phyloP scores from a whole-genome alignment of 495 filamentous ascomycete species.

The Trichoderma erinaceum region DNA sequence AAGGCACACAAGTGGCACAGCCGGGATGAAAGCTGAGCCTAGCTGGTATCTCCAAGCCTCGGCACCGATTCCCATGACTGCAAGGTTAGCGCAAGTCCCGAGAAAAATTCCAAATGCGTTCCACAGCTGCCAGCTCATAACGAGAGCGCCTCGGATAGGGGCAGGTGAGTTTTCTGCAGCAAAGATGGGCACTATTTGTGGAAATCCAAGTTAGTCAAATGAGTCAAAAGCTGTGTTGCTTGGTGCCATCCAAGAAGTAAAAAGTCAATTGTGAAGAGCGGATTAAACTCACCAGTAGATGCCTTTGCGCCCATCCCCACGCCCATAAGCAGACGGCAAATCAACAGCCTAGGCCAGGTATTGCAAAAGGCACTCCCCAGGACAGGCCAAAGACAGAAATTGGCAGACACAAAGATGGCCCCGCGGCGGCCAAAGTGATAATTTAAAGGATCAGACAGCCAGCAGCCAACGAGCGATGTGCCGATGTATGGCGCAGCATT shows the following conservation, averaged over 20 bases:
- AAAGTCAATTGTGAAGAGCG: not conserved
- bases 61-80: constrained; percentile 45
- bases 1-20: constrained; percentile 57
- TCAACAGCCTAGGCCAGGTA: constrained; percentile 56
- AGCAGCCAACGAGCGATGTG: constrained; percentile 50
- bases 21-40: constrained; percentile 72
- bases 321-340: constrained; percentile 59
- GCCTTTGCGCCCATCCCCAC: constrained; percentile 65
- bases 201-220: constrained; percentile 17
- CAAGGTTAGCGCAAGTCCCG: constrained; percentile 65
- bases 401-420: constrained; percentile 59
- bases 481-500: constrained; percentile 49
- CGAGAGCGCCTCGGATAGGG: constrained; percentile 66
- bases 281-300: constrained; percentile 18
- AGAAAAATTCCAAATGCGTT: constrained; percentile 77
- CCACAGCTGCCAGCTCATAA: constrained; percentile 85
- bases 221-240: constrained; percentile 13
- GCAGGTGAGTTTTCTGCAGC: constrained; percentile 73
- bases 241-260: constrained; percentile 13
- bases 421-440: constrained; percentile 58
- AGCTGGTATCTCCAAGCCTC: constrained; percentile 75
- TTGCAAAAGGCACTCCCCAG: constrained; percentile 59
- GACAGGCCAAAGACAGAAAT: constrained; percentile 58
- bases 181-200: constrained; percentile 56
- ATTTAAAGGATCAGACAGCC: constrained; percentile 68